Percentiles rank a stretch among this genome's conserved stretches.
phyloP scores from a whole-genome alignment of 805 yeast species.

The Lipomyces kockii region DNA sequence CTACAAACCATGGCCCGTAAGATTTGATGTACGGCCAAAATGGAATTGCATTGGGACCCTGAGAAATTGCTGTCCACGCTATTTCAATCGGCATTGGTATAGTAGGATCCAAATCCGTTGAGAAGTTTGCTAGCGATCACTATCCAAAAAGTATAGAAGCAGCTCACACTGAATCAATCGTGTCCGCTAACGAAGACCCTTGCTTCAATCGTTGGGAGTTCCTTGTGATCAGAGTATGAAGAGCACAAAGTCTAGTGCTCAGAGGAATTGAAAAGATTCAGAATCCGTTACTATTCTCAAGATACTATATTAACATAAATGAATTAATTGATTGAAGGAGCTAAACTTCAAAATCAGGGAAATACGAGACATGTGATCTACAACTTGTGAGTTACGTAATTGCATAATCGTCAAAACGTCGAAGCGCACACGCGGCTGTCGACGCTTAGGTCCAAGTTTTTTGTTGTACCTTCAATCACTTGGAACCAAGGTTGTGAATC shows the following conservation, averaged over 20 bases:
- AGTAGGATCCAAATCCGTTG: neutral
- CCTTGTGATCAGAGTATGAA: neutral
- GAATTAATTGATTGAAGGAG: neutral
- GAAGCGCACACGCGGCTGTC: neutral
- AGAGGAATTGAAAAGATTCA: neutral
- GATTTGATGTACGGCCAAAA: slow-evolving; percentile 64
- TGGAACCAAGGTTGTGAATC: neutral
- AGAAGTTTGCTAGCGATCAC: neutral
- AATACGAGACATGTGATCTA: too few relatives aligned
- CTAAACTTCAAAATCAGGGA: neutral
- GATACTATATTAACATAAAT: neutral
- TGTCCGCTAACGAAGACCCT: neutral
- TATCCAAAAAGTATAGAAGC: neutral
- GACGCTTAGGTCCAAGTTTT: neutral
- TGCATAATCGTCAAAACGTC: neutral
- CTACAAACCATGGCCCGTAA: slow-evolving; percentile 61
- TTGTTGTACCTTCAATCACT: neutral
- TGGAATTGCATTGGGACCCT: slow-evolving; percentile 79
- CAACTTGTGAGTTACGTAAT: neutral
- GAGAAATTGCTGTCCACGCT: slow-evolving; percentile 65
- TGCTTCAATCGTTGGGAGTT: neutral
- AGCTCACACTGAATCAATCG: neutral
- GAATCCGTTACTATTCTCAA: neutral
- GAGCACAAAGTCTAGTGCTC: neutral
- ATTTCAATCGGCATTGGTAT: slow-evolving; percentile 83